phyloP scores from a whole-genome alignment of 2,329 filamentous ascomycete genomes.

The Diaporthe sp. region DNA sequence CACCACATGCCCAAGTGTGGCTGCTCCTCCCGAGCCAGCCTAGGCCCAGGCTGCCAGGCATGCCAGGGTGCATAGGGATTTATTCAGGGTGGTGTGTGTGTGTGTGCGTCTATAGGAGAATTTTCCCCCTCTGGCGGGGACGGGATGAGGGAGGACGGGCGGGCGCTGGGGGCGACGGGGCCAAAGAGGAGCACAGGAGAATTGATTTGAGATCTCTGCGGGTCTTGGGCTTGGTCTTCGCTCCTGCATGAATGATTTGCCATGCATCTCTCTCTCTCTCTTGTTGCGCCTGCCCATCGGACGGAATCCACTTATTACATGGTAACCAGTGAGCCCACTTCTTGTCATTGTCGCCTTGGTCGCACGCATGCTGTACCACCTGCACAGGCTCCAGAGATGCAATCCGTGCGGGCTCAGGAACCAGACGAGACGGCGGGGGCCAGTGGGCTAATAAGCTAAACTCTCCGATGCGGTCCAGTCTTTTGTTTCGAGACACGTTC shows the following conservation, averaged over 20 bases:
- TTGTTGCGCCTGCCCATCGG: conserved; percentile 9
- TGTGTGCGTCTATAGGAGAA: not conserved
- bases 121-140: not conserved
- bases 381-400: not conserved
- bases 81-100: not conserved
- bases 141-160: not conserved
- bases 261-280: not conserved
- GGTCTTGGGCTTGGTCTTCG: not conserved
- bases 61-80: not conserved
- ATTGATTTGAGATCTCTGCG: conserved; percentile 34
- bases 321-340: not conserved
- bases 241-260: conserved; percentile 28
- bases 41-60: not conserved
- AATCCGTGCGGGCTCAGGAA: not conserved
- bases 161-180: not conserved
- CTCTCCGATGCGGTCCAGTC: conserved; percentile 19
- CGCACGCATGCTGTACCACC: not conserved
- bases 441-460: conserved; percentile 7
- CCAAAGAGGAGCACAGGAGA: conserved; percentile 9
- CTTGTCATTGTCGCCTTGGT: not conserved
- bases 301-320: not conserved
- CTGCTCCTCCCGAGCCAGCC: conserved; percentile 15
- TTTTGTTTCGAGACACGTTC: conserved; percentile 13
- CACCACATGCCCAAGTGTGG: conserved; percentile 24
- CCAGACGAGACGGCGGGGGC: conserved; percentile 19